Evolutionary conservation across 805 yeast species (phyloP).

Genomic region (Jamesozyma spencerorum): DNA sequence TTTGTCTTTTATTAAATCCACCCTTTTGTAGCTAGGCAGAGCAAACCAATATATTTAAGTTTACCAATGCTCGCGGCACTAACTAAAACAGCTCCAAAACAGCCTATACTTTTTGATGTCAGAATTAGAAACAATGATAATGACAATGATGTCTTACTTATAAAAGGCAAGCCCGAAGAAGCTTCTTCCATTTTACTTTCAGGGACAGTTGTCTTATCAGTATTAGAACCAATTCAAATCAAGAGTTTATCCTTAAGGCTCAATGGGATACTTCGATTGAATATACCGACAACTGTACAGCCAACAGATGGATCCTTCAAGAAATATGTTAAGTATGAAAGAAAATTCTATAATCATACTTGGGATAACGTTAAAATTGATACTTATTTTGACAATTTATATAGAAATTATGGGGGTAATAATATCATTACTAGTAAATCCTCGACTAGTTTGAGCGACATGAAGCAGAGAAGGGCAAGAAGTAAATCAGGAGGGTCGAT

Average conservation of each 20-base stretch:
- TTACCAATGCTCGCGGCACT: slow-evolving; percentile 6
- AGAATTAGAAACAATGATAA: slow-evolving; percentile 60
- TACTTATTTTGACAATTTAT: slow-evolving; percentile 28
- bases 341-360: slow-evolving; percentile 58
- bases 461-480: slow-evolving; percentile 12
- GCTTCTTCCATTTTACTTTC: slow-evolving; percentile 68
- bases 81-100: slow-evolving; percentile 17
- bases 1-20: no score
- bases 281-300: slow-evolving; percentile 40
- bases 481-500: slow-evolving; percentile 23
- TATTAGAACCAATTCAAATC: slow-evolving; percentile 64
- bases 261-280: slow-evolving; percentile 54
- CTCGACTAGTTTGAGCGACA: slow-evolving; percentile 13
- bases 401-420: slow-evolving; percentile 13
- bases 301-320: slow-evolving; percentile 37
- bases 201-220: slow-evolving; percentile 72
- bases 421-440: slow-evolving; percentile 15
- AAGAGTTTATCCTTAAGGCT: slow-evolving; percentile 54
- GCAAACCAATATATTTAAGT: neutral
- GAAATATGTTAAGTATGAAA: slow-evolving; percentile 47
- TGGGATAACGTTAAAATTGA: slow-evolving; percentile 65
- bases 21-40: no score
- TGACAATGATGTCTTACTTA: slow-evolving; percentile 54
- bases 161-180: slow-evolving; percentile 69
- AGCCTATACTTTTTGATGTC: slow-evolving; percentile 39